Conservation (phyloP, 2,329 filamentous ascomycete genomes). For the Talaromyces atroroseus region DNA sequence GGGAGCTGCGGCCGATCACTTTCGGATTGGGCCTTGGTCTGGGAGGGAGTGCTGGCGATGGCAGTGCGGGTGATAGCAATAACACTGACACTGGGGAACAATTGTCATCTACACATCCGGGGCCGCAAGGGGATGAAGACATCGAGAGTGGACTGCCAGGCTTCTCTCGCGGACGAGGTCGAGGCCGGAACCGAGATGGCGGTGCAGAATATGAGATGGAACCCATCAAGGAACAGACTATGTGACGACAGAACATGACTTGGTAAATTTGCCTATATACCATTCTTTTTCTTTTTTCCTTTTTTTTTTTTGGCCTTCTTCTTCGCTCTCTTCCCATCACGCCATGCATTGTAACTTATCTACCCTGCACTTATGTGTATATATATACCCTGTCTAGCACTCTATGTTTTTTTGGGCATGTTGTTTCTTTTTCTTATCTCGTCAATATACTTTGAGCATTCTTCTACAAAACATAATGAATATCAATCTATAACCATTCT, state of each 20-base stretch:
- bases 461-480: too few relatives aligned
- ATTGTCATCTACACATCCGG: constrained; percentile 1
- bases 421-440: constrained; percentile 12
- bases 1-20: constrained; percentile 80
- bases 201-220: constrained; percentile 32
- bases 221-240: constrained; percentile 27
- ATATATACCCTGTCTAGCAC: constrained; percentile 5
- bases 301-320: neutral
- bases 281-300: neutral
- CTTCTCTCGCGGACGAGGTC: constrained; percentile 27
- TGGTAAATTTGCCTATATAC: constrained; percentile 8
- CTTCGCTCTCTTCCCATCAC: neutral
- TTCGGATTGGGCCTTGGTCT: constrained; percentile 59
- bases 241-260: constrained; percentile 19
- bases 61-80: constrained; percentile 11
- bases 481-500: constrained; percentile 16
- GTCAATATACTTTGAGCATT: neutral
- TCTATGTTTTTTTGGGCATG: constrained; percentile 5
- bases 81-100: constrained; percentile 5
- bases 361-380: constrained; percentile 15
- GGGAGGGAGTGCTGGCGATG: constrained; percentile 16
- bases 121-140: constrained; percentile 14
- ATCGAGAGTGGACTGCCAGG: constrained; percentile 17
- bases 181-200: constrained; percentile 22
- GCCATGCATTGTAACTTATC: constrained; percentile 28